Evolutionary conservation across 108 stramenopile species (phyloP), one percentile per base, ranked within the genome.

Genomic region (Pseudonitzschia multiseries): DNA sequence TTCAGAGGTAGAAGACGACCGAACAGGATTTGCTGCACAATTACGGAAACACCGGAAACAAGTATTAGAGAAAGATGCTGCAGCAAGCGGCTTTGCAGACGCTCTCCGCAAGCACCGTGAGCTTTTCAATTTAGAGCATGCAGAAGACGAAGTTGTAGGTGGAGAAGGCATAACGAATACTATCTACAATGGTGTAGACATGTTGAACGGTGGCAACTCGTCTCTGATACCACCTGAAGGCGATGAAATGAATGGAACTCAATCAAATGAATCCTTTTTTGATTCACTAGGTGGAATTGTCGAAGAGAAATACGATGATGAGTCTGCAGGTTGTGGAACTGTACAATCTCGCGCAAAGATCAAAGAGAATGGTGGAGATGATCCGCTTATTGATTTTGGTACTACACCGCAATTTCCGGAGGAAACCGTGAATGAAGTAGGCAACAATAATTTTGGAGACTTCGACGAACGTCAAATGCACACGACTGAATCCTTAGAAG

Each of bases 371-470:
- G 46, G 21, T 60, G 73, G 52, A 17, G 46, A 29, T 66, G 51
- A 31, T 40, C 51, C 22, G 9, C 20, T 65, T 54, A 28, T 28
- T 22, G 41, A 27, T 6, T 42, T 33, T 66, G 59, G n/a, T 57
- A 0, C 42, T 17, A 65, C 40, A 67, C 33, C 31, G 32, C 28
- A 13, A 54, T 10, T 18, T 48, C 46, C 18, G 46, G 8, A 14
- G 9, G 52, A 60, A 28, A 27, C 57, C 24, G 18, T 28, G 15
- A 40, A 28, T n/a, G 57, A 65, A 10, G 60, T 56, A 14, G 65
- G 73, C 51, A 29, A 60, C 22, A 75, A 76, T 44, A 75, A 76
- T 29, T 81, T 81, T 71, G 80, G 75, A 12, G 81, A 77, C 36
- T 77, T 82, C 66, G 73, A 61, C 54, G 33, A 57, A 57, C 57